phyloP scores from a whole-genome alignment of 164 flowering plant genomes.

The Aristolochia fimbriata region DNA sequence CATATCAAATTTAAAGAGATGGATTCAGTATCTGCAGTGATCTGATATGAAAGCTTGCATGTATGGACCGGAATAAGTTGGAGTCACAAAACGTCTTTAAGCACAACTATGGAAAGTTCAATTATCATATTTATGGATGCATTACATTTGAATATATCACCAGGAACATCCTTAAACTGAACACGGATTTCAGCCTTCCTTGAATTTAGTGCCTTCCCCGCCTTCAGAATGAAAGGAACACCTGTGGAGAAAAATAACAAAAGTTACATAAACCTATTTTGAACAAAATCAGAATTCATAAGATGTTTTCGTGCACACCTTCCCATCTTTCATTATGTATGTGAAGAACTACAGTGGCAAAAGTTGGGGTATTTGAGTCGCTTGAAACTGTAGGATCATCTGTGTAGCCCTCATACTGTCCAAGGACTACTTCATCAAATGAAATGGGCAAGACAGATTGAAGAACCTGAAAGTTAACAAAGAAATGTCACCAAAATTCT shows the following conservation, averaged over 20 bases:
- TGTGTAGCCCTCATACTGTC: conserved; percentile 87
- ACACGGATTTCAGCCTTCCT: conserved; percentile 94
- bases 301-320: conserved; percentile 31
- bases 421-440: conserved; percentile 87
- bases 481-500: too few species aligned
- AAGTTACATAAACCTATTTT: background rate
- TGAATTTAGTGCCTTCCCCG: conserved; percentile 89
- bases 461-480: conserved; percentile 56
- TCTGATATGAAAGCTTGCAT: too few species aligned
- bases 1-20: too few species aligned
- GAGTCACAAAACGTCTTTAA: too few species aligned
- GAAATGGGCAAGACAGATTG: conserved; percentile 74
- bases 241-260: conserved; percentile 31
- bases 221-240: conserved; percentile 91
- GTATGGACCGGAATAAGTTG: too few species aligned
- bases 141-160: conserved; percentile 89
- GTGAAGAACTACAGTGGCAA: conserved; percentile 68
- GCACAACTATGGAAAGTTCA: too few species aligned
- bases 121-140: background rate
- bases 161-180: conserved; percentile 98
- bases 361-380: conserved; percentile 87
- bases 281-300: background rate
- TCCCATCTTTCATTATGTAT: conserved; percentile 99
- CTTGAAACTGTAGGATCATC: conserved; percentile 89
- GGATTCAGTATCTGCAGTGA: too few species aligned